Conservation (phyloP, 1,139 yeast species). For the Blastobotrys indianensis region DNA sequence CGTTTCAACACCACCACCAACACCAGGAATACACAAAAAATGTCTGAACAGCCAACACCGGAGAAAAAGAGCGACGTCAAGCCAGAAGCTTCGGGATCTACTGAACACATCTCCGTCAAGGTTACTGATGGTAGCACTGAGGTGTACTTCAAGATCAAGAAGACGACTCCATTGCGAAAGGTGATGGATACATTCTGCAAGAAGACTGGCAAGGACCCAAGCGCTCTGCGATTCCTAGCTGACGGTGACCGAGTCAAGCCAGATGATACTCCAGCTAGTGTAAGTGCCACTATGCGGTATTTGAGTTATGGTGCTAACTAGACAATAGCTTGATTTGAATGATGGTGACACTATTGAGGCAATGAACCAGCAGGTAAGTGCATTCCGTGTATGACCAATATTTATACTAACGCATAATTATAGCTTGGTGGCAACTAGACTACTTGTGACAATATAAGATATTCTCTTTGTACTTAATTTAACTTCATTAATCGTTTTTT, state of each 20-base stretch:
- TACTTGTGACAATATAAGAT: too few relatives aligned
- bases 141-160: conserved; percentile 91
- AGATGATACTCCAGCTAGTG: conserved; percentile 83
- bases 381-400: conserved; percentile 24
- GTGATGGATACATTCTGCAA: conserved; percentile 97
- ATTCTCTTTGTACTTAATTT: too few relatives aligned
- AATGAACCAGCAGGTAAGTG: conserved; percentile 91
- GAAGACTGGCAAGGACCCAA: conserved; percentile 87
- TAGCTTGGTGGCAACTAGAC: too few relatives aligned
- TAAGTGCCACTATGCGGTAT: conserved; percentile 21
- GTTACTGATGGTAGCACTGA: conserved; percentile 93
- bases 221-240: conserved; percentile 77
- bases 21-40: conserved; percentile 3
- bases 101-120: conserved; percentile 75
- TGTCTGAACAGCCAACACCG: conserved; percentile 28
- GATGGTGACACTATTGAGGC: conserved; percentile 97
- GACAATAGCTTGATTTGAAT: conserved; percentile 63
- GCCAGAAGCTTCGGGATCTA: conserved; percentile 26
- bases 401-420: conserved; percentile 3
- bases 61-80: conserved; percentile 34
- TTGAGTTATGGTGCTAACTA: conserved; percentile 12
- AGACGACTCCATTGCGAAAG: conserved; percentile 86
- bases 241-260: conserved; percentile 90
- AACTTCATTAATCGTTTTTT: too few relatives aligned
- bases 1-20: not conserved